Conservation (phyloP, 306 rosid species). For the Myrica gale region DNA sequence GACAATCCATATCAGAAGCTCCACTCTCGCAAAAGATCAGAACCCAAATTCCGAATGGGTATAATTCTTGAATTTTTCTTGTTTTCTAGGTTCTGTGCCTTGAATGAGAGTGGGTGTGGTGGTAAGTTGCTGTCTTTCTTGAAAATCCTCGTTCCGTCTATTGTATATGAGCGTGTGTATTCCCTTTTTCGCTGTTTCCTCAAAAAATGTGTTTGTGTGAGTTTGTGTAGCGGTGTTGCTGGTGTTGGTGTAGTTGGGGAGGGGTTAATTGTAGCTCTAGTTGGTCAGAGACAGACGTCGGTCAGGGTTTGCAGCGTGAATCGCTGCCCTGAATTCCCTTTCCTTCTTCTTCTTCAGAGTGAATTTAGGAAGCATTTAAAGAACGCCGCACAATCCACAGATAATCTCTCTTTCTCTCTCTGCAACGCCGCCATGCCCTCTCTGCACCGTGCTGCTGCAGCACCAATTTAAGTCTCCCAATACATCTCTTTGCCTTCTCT, state of each 20-base stretch:
- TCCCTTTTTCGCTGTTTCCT: neutral
- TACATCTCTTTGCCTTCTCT: conserved; percentile 11
- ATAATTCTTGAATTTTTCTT: neutral
- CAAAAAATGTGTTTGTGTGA: conserved; percentile 8
- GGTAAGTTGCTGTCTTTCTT: neutral
- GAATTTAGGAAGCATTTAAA: conserved; percentile 41
- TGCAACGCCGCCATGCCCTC: conserved; percentile 91
- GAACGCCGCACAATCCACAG: conserved; percentile 40
- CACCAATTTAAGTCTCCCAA: conserved; percentile 47
- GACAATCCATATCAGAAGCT: conserved; percentile 75
- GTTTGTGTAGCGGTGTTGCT: neutral
- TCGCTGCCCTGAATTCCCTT: conserved; percentile 38
- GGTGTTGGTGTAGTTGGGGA: conserved; percentile 24
- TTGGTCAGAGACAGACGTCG: conserved; percentile 28
- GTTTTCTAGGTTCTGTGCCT: neutral
- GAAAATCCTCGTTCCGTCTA: neutral
- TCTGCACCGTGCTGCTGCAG: conserved; percentile 41
- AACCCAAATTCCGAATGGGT: conserved; percentile 13
- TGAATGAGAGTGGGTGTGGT: neutral
- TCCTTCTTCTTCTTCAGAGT: conserved; percentile 4
- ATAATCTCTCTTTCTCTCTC: conserved; percentile 22
- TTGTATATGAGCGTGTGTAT: neutral
- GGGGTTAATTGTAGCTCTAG: conserved; percentile 29
- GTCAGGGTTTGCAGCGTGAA: conserved; percentile 42
- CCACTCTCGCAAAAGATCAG: conserved; percentile 18